Base-by-base conservation (phyloP, 2,329 filamentous ascomycete genomes). In the Coccinonectria pachysandricola region DNA sequence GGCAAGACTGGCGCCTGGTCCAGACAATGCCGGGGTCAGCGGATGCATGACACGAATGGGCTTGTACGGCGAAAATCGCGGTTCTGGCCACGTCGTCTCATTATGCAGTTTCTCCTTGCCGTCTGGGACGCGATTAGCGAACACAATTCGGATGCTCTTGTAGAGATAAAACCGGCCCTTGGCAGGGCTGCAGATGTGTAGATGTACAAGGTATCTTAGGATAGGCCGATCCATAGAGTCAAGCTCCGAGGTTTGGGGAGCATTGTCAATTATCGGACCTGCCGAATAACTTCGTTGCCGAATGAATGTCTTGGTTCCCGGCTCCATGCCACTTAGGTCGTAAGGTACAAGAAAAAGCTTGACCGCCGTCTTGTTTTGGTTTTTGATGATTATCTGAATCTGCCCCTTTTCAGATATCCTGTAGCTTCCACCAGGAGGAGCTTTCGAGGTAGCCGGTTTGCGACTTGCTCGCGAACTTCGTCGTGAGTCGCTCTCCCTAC, bases 301-400 rank as follows among this genome's bases (percentile, higher is more conserved):
- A 34, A 98, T 80, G 43, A 96, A 96, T 0, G 91, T 98, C 55
- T 96, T 96, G 10, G 85, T 92, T 0, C 86, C 86, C 0, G 85
- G 72, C 35, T 91, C 80, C 88, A 98, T 98, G 26, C 85, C 88
- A 1, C 75, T 69, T 2, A 98, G 64, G 49, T 96, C 86, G 43
- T 96, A 98, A 0, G 88, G 91, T 3, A 98, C 75, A 13, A 96
- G 66, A 43, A 96, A 96, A 1, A 98, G 64, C 53, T 98, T 96
- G 28, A 96, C 88, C 1, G 91, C 91, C 4, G 91, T 96, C 51
- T 96, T 96, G 59, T 96, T 94, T 10, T 87, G 88, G 45, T 96
- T 98, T 53, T 96, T 96, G 52, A 98, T 84, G 35, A 98, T 79
- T 37, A 98, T 93, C 46, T 98, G 91, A 9, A 98, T 64, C 54